Evolutionary conservation across 2,329 filamentous ascomycete species (phyloP).

Genomic region (Aspergillus ruber): DNA sequence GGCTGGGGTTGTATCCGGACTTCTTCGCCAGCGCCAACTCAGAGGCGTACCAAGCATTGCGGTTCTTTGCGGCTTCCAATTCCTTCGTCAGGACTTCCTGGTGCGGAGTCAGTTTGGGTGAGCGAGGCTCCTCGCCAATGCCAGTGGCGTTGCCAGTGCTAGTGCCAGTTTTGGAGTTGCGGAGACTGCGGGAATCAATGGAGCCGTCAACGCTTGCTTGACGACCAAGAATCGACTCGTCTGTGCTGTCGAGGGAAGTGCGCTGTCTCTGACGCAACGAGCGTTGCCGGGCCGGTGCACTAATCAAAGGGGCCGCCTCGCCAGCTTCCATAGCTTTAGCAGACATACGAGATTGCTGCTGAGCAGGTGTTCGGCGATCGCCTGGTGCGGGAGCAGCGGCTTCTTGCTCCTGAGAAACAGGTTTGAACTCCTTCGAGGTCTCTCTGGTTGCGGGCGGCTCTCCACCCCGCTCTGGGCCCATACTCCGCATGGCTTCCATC

Average conservation of each 20-base stretch:
- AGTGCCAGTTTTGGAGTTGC: slow-evolving; percentile 30
- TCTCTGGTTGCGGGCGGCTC: slow-evolving; percentile 42
- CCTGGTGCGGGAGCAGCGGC: slow-evolving; percentile 44
- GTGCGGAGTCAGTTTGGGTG: slow-evolving; percentile 39
- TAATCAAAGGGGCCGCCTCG: slow-evolving; percentile 40
- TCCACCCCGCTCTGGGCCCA: slow-evolving; percentile 42
- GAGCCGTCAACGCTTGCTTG: slow-evolving; percentile 35
- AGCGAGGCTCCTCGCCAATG: slow-evolving; percentile 36
- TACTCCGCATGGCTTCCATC: slow-evolving; percentile 37
- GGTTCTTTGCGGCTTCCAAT: slow-evolving; percentile 72
- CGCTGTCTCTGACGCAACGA: slow-evolving; percentile 56
- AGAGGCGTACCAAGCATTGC: slow-evolving; percentile 95
- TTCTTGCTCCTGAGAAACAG: slow-evolving; percentile 36
- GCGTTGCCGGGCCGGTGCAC: slow-evolving; percentile 40
- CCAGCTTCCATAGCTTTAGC: slow-evolving; percentile 44
- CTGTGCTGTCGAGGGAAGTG: slow-evolving; percentile 62
- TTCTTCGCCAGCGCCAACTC: slow-evolving; percentile 89
- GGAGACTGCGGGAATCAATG: slow-evolving; percentile 29
- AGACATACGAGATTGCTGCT: slow-evolving; percentile 37
- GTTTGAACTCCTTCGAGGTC: slow-evolving; percentile 30
- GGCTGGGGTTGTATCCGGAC: slow-evolving; percentile 72
- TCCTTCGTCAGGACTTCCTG: slow-evolving; percentile 71
- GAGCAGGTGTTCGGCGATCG: slow-evolving; percentile 60
- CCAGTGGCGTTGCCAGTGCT: too few relatives aligned
- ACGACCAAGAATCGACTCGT: slow-evolving; percentile 48